Base-by-base conservation (phyloP, 495 filamentous ascomycete species). In the Penicillium cinerascens region DNA sequence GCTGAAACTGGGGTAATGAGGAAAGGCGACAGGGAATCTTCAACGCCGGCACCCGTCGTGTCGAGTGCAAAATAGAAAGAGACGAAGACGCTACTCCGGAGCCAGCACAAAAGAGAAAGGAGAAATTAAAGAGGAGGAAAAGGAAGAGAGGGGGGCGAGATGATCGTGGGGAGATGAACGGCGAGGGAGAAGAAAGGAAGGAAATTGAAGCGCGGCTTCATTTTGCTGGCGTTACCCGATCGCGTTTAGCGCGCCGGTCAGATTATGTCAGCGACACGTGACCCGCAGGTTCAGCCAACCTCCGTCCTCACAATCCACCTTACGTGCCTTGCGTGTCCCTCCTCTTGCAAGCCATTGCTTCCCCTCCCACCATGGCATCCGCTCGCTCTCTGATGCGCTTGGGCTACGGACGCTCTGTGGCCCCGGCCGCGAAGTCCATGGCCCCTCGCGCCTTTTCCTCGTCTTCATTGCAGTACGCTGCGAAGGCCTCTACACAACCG, bases 301-400 rank as follows among this genome's bases (percentile, higher is more conserved):
- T 63, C 55, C 49, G 51, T 57, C 59, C 54, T 64, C 65, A 64
- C 64, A 71, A 70, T 65, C 69, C 63, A 55, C 61, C 60, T 65
- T 65, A 54, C 64, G 54, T 63, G 60, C 56, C 51, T 55, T 39
- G 59, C 49, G 41, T 44, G 51, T 58, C 51, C 46, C 44, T 54
- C 52, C 37, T 41, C 47, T 57, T 55, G 60, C 55, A 56, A 39
- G 62, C 64, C 58, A 64, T 70, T 66, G 59, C 63, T 52, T 42
- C 26, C 43, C 65, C 40, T 68, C 45, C 51, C 66, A 70, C 65
- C 58, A 77, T 71, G 70, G 70, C 72, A 68, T 70, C 67, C 64
- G 60, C 75, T 69, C 78, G 67, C 69, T 86, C 86, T 74, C 73
- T 85, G 71, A 83, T 82, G 79, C 84, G 82, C 75, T 67, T 85